phyloP scores from a whole-genome alignment of 208 protist species.

The Trypanosoma melophagium region DNA sequence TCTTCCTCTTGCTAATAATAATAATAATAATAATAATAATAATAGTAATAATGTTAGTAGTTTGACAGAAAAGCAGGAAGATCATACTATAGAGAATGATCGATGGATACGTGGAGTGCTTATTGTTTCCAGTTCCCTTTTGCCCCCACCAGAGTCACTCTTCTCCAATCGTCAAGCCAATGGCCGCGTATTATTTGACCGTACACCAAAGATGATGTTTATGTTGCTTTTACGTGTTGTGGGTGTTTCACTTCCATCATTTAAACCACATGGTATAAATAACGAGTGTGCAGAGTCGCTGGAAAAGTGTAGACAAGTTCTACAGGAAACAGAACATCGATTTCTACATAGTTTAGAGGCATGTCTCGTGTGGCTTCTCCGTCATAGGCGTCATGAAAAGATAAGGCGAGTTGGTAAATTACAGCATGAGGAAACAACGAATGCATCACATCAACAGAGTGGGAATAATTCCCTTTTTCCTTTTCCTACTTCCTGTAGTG shows the following conservation, averaged over 20 bases:
- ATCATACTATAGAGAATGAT: no score
- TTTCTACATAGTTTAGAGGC: conserved; percentile 19
- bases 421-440: neutral
- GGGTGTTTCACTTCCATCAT: conserved; percentile 18
- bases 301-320: neutral
- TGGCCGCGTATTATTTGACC: conserved; percentile 10
- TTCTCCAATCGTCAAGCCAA: conserved; percentile 22
- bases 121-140: conserved; percentile 17
- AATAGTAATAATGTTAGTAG: neutral
- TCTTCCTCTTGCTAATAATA: neutral
- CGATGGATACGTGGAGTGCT: conserved; percentile 32
- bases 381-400: neutral
- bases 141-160: conserved; percentile 4
- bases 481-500: no score
- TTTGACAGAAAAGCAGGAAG: no score
- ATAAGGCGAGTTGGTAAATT: neutral
- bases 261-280: neutral
- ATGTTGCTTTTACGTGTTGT: conserved; percentile 21
- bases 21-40: neutral
- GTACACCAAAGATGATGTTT: neutral
- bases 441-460: neutral
- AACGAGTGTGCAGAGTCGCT: neutral
- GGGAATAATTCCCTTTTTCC: neutral
- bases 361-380: conserved; percentile 20
- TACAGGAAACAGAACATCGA: conserved; percentile 12